Evolutionary conservation across 768 basidiomycete species (phyloP).

Genomic region (Pulveroboletus sp.): DNA sequence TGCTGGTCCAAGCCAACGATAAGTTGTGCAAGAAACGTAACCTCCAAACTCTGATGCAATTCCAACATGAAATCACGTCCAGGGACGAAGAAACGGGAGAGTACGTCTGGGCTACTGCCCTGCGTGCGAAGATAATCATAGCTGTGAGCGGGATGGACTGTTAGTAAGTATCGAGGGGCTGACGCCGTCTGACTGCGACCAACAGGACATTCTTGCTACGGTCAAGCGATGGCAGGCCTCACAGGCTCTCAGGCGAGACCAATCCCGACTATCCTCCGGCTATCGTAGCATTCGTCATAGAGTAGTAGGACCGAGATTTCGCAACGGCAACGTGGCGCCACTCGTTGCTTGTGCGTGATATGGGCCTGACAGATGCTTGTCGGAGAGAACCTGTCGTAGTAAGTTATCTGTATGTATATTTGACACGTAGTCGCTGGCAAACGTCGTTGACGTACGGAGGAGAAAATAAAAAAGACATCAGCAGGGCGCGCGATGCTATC

Average conservation of each 20-base stretch:
- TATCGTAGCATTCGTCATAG: constrained; percentile 9
- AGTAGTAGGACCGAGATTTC: constrained; percentile 24
- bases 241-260: constrained; percentile 20
- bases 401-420: background rate
- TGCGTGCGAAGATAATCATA: constrained; percentile 15
- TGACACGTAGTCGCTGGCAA: background rate
- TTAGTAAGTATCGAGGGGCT: background rate
- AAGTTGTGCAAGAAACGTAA: constrained; percentile 28
- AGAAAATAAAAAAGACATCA: background rate
- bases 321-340: background rate
- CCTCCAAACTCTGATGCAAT: constrained; percentile 13
- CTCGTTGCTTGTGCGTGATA: background rate
- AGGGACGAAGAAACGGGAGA: constrained; percentile 11
- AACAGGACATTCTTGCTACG: constrained; percentile 24
- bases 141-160: constrained; percentile 11
- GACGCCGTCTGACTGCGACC: background rate
- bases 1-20: constrained; percentile 30
- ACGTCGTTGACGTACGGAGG: background rate
- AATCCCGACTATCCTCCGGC: background rate
- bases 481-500: no score
- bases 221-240: constrained; percentile 26
- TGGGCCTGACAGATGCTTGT: background rate
- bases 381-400: background rate
- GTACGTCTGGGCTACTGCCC: constrained; percentile 19
- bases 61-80: constrained; percentile 15